Base-by-base conservation (phyloP, 2,329 filamentous ascomycete genomes). In the Cladobotryum protrusum region DNA sequence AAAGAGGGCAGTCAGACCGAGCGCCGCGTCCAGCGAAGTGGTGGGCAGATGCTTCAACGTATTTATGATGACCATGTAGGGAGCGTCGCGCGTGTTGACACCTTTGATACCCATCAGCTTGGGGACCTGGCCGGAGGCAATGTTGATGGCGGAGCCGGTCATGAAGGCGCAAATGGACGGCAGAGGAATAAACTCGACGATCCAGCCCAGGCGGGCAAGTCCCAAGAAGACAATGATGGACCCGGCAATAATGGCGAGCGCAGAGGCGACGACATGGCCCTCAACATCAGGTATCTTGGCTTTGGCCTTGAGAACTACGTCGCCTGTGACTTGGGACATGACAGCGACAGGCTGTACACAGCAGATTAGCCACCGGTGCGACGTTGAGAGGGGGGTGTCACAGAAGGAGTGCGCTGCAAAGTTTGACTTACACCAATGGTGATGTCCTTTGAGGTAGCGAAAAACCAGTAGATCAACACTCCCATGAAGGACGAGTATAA, bases 391-490 rank as follows among this genome's bases (percentile, higher is more conserved):
- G 24, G 24, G 11, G 24, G 24, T 29, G 24, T 29, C 11, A 29
- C 24, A 29, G 24, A 29, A 29, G 24, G 24, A 29, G 7, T 29
- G 24, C 24, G 24, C 24, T 9, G n/a, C n/a, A n/a, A 29, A 29
- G 24, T 32, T 56, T 49, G 4, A 76, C 82, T 70, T 74, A 86
- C 83, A 36, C 89, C 89, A 56, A 95, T 93, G 15, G 89, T 93
- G 63, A 95, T 95, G 68, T 78, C 75, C 59, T 97, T 97, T 19
- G 91, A 96, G 0, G 92, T 97, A 36, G 91, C 92, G 63, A 97
- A 97, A 67, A 96, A 91, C 92, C 92, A 97, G 70, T 97, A 97
- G 59, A 96, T 77, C 55, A 96, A 68, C 17, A 96, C 91, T 53
- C 92, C 92, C 82, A 96, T 95, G 63, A 97, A 97, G 0, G 91